Conservation (phyloP, 805 yeast species). For the Suhomyces sp. region DNA sequence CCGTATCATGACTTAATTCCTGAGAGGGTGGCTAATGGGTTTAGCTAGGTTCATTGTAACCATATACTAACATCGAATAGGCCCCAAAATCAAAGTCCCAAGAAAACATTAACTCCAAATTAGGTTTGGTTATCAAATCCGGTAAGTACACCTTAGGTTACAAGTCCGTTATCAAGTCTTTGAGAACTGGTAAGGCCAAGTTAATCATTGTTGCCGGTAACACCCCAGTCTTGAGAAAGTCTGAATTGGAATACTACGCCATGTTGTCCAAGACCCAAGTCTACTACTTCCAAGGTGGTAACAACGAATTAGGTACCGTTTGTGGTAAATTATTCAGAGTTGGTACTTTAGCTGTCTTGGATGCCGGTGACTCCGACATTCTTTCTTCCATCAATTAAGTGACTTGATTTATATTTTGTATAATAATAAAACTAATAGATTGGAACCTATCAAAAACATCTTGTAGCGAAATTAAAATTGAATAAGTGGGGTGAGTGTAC, state of each 20-base stretch:
- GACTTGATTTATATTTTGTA: conserved; percentile 2
- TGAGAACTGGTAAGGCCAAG: conserved; percentile 99
- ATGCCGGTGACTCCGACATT: conserved; percentile 99
- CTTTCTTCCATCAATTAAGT: conserved; percentile 51
- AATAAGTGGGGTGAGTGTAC: neutral
- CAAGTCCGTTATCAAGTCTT: conserved; percentile 97
- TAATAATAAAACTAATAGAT: conserved; percentile 8
- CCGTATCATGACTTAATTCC: conserved; percentile 48
- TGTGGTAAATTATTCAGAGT: conserved; percentile 99
- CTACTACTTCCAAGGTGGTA: conserved; percentile 99
- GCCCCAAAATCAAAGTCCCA: conserved; percentile 95
- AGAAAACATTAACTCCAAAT: conserved; percentile 96
- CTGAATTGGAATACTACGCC: conserved; percentile 99
- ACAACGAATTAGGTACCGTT: conserved; percentile 99
- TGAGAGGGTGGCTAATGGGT: neutral
- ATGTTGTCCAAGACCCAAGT: conserved; percentile 97
- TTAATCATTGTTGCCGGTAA: conserved; percentile 96
- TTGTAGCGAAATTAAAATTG: neutral
- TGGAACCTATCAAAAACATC: neutral
- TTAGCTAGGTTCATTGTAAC: neutral
- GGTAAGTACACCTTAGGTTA: conserved; percentile 99
- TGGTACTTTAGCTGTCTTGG: conserved; percentile 92
- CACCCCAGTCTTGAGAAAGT: conserved; percentile 99
- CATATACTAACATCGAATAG: conserved; percentile 49
- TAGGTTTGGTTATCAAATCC: conserved; percentile 96